A percentile compares a stretch with the other conserved stretches of the same genome.
Conservation (phyloP, 108 stramenopile species). For the Craspedostauros australis region DNA sequence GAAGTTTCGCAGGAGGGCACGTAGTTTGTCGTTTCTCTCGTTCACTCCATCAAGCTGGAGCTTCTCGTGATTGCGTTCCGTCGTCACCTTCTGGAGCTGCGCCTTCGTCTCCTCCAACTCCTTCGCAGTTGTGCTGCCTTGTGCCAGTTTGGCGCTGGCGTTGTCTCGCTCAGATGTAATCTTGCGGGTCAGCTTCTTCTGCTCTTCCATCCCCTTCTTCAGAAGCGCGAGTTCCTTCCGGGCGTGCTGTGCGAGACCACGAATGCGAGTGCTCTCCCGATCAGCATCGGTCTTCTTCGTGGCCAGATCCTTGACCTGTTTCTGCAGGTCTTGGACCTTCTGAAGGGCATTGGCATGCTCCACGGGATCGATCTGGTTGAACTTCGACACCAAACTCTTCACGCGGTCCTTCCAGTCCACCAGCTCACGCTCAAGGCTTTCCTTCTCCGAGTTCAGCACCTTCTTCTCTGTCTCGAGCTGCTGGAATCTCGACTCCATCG, state of each 20-base stretch:
- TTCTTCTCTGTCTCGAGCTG: constrained; percentile 58
- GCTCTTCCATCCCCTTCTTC: constrained; percentile 29
- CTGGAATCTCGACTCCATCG: constrained; percentile 32
- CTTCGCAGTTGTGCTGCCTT: constrained; percentile 16
- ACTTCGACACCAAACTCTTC: constrained; percentile 72
- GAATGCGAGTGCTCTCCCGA: constrained; percentile 48
- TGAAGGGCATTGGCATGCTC: constrained; percentile 70
- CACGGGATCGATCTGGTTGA: constrained; percentile 86
- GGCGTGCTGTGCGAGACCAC: constrained; percentile 47
- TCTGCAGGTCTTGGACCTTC: constrained; percentile 43
- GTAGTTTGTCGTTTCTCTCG: constrained; percentile 46
- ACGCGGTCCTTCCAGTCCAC: constrained; percentile 83
- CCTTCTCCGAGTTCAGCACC: constrained; percentile 66
- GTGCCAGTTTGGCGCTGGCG: constrained; percentile 12
- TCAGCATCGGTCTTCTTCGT: constrained; percentile 49
- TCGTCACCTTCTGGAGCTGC: constrained; percentile 22
- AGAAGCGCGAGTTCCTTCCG: constrained; percentile 58
- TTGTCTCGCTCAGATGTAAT: constrained; percentile 35
- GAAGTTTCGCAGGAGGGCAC: constrained; percentile 39
- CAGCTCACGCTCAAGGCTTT: constrained; percentile 71
- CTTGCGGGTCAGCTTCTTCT: constrained; percentile 29
- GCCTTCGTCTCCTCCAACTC: constrained; percentile 39
- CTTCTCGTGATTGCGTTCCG: constrained; percentile 26
- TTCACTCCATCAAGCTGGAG: constrained; percentile 38
- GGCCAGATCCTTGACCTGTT: constrained; percentile 39